Evolutionary conservation across 768 basidiomycete species (phyloP), one percentile per base, ranked within the genome.

Genomic region (Holtermannia corniformis): DNA sequence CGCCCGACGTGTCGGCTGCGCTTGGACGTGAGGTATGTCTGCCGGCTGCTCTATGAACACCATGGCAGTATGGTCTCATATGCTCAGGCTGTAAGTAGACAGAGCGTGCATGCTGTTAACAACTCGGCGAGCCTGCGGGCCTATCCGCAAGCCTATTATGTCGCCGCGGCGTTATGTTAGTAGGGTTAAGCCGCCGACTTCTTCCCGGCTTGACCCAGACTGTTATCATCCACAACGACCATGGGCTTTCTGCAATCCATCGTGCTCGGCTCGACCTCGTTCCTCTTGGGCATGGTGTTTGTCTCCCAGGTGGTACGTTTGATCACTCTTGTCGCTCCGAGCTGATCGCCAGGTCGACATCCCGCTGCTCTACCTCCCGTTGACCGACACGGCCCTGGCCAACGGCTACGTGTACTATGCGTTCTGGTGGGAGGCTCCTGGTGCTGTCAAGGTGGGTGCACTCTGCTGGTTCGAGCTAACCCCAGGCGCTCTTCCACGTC

Each of bases 191-290:
- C n/a, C n/a, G n/a, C n/a, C n/a, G n/a, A n/a, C n/a, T n/a, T n/a
- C n/a, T n/a, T n/a, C n/a, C n/a, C n/a, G n/a, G n/a, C n/a, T n/a
- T n/a, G n/a, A n/a, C n/a, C n/a, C n/a, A n/a, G n/a, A n/a, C n/a
- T n/a, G n/a, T n/a, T n/a, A n/a, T n/a, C n/a, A n/a, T n/a, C n/a
- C n/a, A n/a, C n/a, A n/a, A n/a, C n/a, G n/a, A 70, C 27, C n/a
- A 92, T 93, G 89, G 85, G 86, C 44, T 96, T 93, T 78, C 79
- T 80, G 68, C 83, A 88, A 69, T 89, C 87, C 41, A 84, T 87
- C n/a, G 81, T 93, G 23, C 79, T 93, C 41, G 82, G 83, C 40
- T 84, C 89, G 25, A 82, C 84, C 50, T 88, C 85, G 54, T 96
- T 96, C 76, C 86, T 93, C 63, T 78, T 96, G 41, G 91, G 90